A percentile compares a stretch with the other conserved stretches of the same genome.
These are phyloP conservation scores for Chlamydomonas schloesseri DNA, from an alignment of 139 green algal genomes.

Conservation along the genomic window DNA sequence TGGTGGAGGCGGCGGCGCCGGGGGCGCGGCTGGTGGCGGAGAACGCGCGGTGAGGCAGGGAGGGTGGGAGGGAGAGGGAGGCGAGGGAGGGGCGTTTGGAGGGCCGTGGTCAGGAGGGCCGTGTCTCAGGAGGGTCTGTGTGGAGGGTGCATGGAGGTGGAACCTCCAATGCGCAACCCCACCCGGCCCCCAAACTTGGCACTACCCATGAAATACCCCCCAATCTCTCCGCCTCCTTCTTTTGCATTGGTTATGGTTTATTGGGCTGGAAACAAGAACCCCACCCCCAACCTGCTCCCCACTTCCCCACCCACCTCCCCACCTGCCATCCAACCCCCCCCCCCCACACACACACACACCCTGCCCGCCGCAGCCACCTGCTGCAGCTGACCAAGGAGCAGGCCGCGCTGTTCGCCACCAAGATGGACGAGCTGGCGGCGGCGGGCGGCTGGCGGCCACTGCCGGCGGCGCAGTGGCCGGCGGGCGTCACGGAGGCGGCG, in stretches of 20 bases:
- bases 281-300: neutral
- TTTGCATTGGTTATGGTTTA: too few relatives aligned
- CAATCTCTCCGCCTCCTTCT: too few relatives aligned
- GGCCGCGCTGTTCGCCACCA: conserved; percentile 39
- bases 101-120: neutral
- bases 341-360: too few relatives aligned
- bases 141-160: neutral
- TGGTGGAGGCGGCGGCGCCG: conserved; percentile 44
- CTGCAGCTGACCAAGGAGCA: conserved; percentile 70
- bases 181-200: too few relatives aligned
- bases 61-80: neutral
- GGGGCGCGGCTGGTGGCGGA: conserved; percentile 61
- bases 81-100: neutral
- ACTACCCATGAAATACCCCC: too few relatives aligned
- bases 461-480: neutral
- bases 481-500: conserved; percentile 15
- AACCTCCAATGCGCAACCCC: too few relatives aligned
- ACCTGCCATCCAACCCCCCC: too few relatives aligned
- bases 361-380: conserved; percentile 51
- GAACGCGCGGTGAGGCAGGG: conserved; percentile 36
- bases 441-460: neutral
- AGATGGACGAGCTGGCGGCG: conserved; percentile 51
- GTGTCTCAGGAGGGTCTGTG: neutral
- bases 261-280: too few relatives aligned
- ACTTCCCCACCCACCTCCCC: neutral